Percentiles rank a stretch among this genome's conserved stretches.
Conservation (phyloP, 768 basidiomycete species). For the Strobilomyces confusus region DNA sequence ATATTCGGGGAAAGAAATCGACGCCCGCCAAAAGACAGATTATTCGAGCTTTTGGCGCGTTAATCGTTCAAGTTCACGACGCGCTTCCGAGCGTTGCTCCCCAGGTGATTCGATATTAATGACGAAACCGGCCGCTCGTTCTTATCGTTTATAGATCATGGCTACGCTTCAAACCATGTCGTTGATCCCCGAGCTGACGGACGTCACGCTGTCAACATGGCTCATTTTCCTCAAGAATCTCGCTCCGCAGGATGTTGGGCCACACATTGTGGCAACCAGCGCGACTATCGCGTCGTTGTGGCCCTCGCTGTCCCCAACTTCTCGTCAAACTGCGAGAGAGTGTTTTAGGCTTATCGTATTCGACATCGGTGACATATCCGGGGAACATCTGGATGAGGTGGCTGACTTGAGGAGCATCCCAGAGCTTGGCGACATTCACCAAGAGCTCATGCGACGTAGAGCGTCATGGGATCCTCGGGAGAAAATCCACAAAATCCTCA, state of each 20-base stretch:
- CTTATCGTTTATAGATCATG: constrained; percentile 66
- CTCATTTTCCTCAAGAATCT: constrained; percentile 68
- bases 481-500: constrained; percentile 61
- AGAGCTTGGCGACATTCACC: constrained; percentile 48
- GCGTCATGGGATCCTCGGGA: constrained; percentile 48
- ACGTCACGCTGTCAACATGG: constrained; percentile 81
- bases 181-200: constrained; percentile 66
- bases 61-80: constrained; percentile 68
- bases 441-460: constrained; percentile 43
- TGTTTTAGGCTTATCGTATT: constrained; percentile 70
- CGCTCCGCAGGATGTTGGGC: constrained; percentile 65
- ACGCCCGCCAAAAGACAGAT: constrained; percentile 68
- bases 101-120: constrained; percentile 54
- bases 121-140: constrained; percentile 6
- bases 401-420: constrained; percentile 74
- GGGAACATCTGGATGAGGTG: constrained; percentile 64
- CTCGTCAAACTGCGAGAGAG: constrained; percentile 49
- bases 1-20: constrained; percentile 73
- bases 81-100: constrained; percentile 75
- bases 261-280: constrained; percentile 82
- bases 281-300: constrained; percentile 81
- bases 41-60: constrained; percentile 68
- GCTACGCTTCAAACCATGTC: constrained; percentile 91
- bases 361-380: constrained; percentile 53
- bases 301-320: constrained; percentile 52